Base-by-base conservation (phyloP, 768 basidiomycete species). In the Asterophora parasitica region DNA sequence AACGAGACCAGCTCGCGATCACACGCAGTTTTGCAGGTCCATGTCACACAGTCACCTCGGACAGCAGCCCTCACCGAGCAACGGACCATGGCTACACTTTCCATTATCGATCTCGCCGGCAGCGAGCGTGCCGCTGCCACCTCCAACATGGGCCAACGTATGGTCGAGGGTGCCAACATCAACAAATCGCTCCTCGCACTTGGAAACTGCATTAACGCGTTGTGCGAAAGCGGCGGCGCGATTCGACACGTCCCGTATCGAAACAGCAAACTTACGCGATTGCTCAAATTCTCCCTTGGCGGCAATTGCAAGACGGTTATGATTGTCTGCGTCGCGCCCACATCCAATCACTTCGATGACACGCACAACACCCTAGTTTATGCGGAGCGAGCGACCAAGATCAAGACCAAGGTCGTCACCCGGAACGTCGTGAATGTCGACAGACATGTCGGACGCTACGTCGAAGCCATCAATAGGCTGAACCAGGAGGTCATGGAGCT, bases 281-380 rank as follows among this genome's bases (percentile, higher is more conserved):
- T 98, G 37, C 85, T 98, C 61, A 98, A 97, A 67, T 97, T 97
- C 73, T 94, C 95, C 1, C 80, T 98, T 40, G 95, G 95, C 1
- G 96, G 96, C 5, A 98, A 98, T 66, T 99, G 96, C 79, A 92
- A 95, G 69, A 99, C 96, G 1, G 93, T 96, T 61, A 99, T 98
- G 96, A 92, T 97, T 54, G 95, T 98, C 52, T 98, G 96, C 63
- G 76, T 99, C 39, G 93, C 93, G 0, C 96, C 96, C 1, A 92
- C 93, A 4, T 93, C 92, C 31, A 79, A 79, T 31, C 93, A 99
- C 68, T 96, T 97, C 64, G 96, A 98, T 61, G 96, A 99, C 64
- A 98, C 96, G 27, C 92, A 96, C 64, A 99, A 99, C 63, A 98
- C 96, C 2, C 84, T 99, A 40, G 74, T 96, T 51, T 99, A 98